phyloP scores from a whole-genome alignment of 2,329 filamentous ascomycete species.

The Sporothrix humicola region DNA sequence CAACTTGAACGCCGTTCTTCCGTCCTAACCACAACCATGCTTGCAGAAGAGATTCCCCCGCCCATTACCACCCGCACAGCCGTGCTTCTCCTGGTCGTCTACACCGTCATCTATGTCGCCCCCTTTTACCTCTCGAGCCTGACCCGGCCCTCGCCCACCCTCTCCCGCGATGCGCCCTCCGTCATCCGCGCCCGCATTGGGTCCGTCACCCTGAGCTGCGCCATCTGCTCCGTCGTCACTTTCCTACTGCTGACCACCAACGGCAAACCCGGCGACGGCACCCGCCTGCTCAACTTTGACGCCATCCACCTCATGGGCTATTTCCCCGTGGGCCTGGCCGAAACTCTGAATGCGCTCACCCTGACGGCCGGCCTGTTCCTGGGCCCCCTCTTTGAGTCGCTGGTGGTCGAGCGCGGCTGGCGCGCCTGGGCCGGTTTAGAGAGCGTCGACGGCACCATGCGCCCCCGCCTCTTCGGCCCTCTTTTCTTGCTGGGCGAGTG shows the following conservation, averaged over 20 bases:
- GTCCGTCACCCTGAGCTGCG: constrained; percentile 77
- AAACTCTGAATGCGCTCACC: constrained; percentile 67
- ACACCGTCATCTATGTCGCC: constrained; percentile 87
- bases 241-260: constrained; percentile 66
- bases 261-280: constrained; percentile 54
- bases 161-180: constrained; percentile 85
- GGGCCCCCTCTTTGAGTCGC: constrained; percentile 80
- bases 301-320: constrained; percentile 75
- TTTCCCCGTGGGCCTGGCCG: constrained; percentile 74
- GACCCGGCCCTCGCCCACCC: constrained; percentile 77
- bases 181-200: constrained; percentile 87
- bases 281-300: constrained; percentile 42
- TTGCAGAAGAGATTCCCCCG: constrained; percentile 42
- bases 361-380: constrained; percentile 80
- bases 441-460: constrained; percentile 38
- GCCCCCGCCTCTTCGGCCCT: constrained; percentile 43
- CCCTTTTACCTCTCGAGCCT: constrained; percentile 85
- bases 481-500: constrained; percentile 71
- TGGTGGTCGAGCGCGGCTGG: constrained; percentile 75
- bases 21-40: constrained; percentile 19
- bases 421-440: constrained; percentile 59
- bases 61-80: constrained; percentile 51
- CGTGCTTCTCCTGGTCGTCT: constrained; percentile 59
- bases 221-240: constrained; percentile 69
- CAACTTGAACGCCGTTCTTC: background rate